Conservation (phyloP, 2,329 filamentous ascomycete genomes). For the Fusarium goolgardi region DNA sequence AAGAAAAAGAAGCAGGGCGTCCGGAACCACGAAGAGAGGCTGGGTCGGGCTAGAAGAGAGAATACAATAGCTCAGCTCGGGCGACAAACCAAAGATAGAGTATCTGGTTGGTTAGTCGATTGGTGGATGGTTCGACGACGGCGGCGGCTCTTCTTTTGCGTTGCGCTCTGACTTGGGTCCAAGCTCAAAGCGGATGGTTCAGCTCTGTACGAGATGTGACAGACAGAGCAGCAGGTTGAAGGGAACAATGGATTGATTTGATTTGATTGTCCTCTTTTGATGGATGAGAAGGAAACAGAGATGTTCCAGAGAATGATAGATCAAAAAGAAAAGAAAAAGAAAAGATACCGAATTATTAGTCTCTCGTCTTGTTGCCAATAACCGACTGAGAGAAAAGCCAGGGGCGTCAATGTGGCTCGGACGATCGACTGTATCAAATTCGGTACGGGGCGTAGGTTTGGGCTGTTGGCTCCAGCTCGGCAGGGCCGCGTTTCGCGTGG, state of each 20-base stretch:
- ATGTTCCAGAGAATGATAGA: conserved; percentile 4
- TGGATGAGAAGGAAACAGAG: background rate
- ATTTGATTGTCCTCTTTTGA: conserved; percentile 7
- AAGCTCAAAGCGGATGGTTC: conserved; percentile 40
- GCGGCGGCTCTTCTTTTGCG: conserved; percentile 28
- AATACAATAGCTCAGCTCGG: conserved; percentile 29
- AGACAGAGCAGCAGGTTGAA: conserved; percentile 27
- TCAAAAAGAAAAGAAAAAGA: conserved; percentile 21
- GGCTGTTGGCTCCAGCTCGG: conserved; percentile 40
- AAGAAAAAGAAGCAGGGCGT: conserved; percentile 23
- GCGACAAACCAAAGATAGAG: conserved; percentile 24
- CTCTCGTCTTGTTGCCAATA: conserved; percentile 22
- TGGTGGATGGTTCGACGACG: conserved; percentile 33
- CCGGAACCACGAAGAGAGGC: conserved; percentile 24
- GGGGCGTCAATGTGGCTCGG: conserved; percentile 42
- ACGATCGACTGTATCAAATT: conserved; percentile 43
- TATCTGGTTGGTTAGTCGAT: conserved; percentile 29
- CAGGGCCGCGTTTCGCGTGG: conserved; percentile 45
- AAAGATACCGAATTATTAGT: conserved; percentile 30
- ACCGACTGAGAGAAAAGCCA: conserved; percentile 31
- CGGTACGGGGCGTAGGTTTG: conserved; percentile 28
- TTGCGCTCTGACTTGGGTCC: conserved; percentile 34
- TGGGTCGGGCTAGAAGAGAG: conserved; percentile 18
- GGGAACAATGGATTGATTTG: background rate
- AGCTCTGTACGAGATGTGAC: conserved; percentile 41